These are phyloP conservation scores for Trametes meyenii DNA, from an alignment of 768 basidiomycete genomes.

Conservation along the genomic window DNA sequence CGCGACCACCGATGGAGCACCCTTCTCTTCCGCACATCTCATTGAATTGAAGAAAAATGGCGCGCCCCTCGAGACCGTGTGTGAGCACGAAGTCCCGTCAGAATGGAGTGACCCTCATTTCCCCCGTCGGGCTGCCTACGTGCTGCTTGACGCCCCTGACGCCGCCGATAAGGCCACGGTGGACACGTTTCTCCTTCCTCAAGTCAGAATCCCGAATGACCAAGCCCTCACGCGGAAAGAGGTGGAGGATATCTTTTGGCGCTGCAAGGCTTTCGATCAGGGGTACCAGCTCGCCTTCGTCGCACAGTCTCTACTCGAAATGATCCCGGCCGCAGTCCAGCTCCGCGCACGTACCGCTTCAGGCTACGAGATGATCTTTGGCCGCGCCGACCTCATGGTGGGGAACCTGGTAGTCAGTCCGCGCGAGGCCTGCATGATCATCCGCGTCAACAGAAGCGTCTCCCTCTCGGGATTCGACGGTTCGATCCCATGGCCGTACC, in stretches of 20 bases:
- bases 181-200: conserved; percentile 16
- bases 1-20: not conserved
- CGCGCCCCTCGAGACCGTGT: not conserved
- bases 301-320: conserved; percentile 23
- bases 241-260: conserved; percentile 27
- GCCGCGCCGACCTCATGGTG: conserved; percentile 6
- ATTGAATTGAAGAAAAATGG: not conserved
- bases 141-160: conserved; percentile 6
- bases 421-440: conserved; percentile 15
- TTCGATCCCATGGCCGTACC: conserved; percentile 21
- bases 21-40: conserved; percentile 14
- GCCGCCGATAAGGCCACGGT: conserved; percentile 1
- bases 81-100: not conserved
- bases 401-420: conserved; percentile 9
- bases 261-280: conserved; percentile 24
- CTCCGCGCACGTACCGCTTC: conserved; percentile 21
- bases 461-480: conserved; percentile 14
- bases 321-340: conserved; percentile 15
- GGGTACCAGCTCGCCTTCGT: conserved; percentile 20
- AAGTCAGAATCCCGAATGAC: conserved; percentile 5
- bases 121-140: conserved; percentile 18
- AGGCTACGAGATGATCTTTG: conserved; percentile 12
- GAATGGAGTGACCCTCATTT: not conserved
- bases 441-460: conserved; percentile 6
- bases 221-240: conserved; percentile 16